Conservation (phyloP, 2,329 filamentous ascomycete genomes). For the Pseudogymnoascus sp. region DNA sequence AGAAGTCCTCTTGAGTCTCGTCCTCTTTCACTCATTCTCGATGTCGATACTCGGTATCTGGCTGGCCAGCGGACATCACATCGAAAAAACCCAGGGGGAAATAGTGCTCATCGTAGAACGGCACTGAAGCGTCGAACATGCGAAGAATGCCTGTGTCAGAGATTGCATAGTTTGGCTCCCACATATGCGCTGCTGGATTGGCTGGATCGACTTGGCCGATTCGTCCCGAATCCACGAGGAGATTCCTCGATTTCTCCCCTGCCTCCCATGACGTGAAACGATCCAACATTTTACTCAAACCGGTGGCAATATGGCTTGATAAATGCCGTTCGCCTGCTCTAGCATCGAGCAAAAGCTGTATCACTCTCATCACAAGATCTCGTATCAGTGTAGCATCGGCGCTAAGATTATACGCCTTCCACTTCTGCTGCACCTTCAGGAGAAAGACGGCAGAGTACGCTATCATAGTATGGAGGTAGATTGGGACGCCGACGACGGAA, state of each 20-base stretch:
- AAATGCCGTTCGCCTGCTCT: slow-evolving; percentile 31
- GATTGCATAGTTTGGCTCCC: background rate
- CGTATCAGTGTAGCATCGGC: slow-evolving; percentile 28
- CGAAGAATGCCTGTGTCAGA: background rate
- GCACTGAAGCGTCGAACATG: slow-evolving; percentile 2
- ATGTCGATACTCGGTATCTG: slow-evolving; percentile 3
- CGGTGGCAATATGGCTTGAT: slow-evolving; percentile 30
- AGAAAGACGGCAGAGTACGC: slow-evolving; percentile 31
- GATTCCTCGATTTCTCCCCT: slow-evolving; percentile 15
- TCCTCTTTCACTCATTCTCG: background rate
- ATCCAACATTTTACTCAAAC: slow-evolving; percentile 30
- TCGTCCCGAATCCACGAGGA: slow-evolving; percentile 27
- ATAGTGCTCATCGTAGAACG: slow-evolving; percentile 15
- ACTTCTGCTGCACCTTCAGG: slow-evolving; percentile 29
- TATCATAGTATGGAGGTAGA: slow-evolving; percentile 33
- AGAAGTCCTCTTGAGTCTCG: background rate
- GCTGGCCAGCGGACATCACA: slow-evolving; percentile 10
- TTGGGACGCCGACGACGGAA: slow-evolving; percentile 28
- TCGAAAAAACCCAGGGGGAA: slow-evolving; percentile 21
- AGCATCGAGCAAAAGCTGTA: slow-evolving; percentile 25
- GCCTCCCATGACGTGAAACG: slow-evolving; percentile 3
- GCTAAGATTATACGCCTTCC: slow-evolving; percentile 28
- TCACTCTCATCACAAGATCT: slow-evolving; percentile 27
- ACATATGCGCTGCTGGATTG: background rate
- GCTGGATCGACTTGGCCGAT: slow-evolving; percentile 19